Base-by-base conservation (phyloP, 2,329 filamentous ascomycete species). In the Penicillium glabrum region DNA sequence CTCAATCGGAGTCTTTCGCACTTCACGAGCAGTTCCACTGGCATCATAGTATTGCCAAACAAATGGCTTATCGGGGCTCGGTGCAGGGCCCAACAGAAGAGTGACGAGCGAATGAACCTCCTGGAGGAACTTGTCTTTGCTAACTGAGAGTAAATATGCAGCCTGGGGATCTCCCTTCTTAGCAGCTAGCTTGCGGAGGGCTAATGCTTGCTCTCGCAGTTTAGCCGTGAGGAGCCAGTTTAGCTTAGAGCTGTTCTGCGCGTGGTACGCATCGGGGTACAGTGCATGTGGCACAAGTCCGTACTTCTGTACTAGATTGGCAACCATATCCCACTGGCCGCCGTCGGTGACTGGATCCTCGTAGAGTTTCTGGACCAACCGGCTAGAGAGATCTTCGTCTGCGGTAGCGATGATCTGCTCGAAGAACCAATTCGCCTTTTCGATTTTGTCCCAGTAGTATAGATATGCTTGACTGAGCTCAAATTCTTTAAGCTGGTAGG, bases 391-490 rank as follows among this genome's bases (percentile, higher is more conserved):
- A 33, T 88, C 85, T 65, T 91, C 82, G 51, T 80, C 78, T 0
- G 85, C 82, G 0, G 91, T 96, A 61, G 90, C 86, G 54, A 96
- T 83, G 14, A 93, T 85, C 67, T 90, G 89, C 75, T 96, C 91
- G 19, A 96, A 82, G 77, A 96, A 96, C 79, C 85, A 96, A 74
- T 96, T 96, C 9, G 89, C 83, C 75, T 96, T 96, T 75, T 96
- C 92, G 21, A 96, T 84, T 78, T 96, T 96, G 74, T 96, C 92
- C 88, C 89, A 96, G 82, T 91, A 96, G 78, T 93, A 96, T 4
- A 96, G 82, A 68, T 96, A 96, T 1, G 88, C 82, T 75, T 96
- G 92, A 29, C 88, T 92, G n/a, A 96, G 81, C 79, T 96, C 90
- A 67, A 96, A 96, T 52, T 83, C 80, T 46, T 87, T 83, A 21